Evolutionary conservation across 495 filamentous ascomycete genomes (phyloP).

Genomic region (Thermothielavioides terrestris): DNA sequence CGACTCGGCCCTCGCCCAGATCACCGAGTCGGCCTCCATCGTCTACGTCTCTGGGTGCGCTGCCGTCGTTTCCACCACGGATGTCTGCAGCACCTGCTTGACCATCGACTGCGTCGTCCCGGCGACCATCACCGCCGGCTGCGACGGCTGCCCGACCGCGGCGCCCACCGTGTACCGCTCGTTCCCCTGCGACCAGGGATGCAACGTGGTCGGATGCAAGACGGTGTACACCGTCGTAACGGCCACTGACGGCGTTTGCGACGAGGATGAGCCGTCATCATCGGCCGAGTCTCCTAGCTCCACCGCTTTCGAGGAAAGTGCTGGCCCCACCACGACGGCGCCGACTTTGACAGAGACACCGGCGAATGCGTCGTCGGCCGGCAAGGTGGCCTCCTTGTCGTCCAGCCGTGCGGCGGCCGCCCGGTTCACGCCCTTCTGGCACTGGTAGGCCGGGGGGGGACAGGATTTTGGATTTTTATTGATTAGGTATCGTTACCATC

Average conservation of each 20-base stretch:
- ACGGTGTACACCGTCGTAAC: conserved; percentile 16
- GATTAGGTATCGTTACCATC: too few species aligned
- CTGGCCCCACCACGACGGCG: too few species aligned
- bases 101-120: conserved; percentile 16
- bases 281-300: too few species aligned
- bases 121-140: conserved; percentile 16
- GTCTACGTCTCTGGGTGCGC: conserved; percentile 16
- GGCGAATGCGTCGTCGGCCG: too few species aligned
- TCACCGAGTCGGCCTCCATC: neutral
- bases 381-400: too few species aligned
- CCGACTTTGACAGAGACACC: too few species aligned
- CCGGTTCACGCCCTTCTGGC: too few species aligned
- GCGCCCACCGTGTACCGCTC: conserved; percentile 15
- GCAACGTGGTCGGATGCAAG: conserved; percentile 13
- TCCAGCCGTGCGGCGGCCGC: too few species aligned
- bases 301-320: too few species aligned
- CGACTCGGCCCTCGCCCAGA: neutral
- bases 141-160: conserved; percentile 10
- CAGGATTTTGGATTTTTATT: too few species aligned
- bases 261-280: too few species aligned
- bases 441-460: too few species aligned
- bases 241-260: conserved; percentile 1
- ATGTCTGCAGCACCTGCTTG: conserved; percentile 21
- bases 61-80: conserved; percentile 16
- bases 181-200: conserved; percentile 17